Evolutionary conservation across 768 basidiomycete genomes (phyloP).

Genomic region (Kwoniella botswanensis): DNA sequence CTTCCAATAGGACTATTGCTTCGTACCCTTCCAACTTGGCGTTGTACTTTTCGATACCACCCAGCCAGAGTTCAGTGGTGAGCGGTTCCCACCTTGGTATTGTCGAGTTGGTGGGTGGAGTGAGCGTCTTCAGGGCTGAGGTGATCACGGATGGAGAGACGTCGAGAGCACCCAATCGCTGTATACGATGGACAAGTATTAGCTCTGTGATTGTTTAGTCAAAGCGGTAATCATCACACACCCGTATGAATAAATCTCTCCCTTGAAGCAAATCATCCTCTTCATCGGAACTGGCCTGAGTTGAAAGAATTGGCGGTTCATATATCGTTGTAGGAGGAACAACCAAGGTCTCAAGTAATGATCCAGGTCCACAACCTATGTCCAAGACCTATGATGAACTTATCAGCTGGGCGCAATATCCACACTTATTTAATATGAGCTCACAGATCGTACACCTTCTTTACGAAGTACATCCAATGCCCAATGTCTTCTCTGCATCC

Average conservation of each 20-base stretch:
- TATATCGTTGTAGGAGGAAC: constrained; percentile 48
- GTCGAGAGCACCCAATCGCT: constrained; percentile 57
- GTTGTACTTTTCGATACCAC: constrained; percentile 56
- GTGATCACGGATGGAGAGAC: constrained; percentile 47
- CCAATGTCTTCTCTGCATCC: constrained; percentile 56
- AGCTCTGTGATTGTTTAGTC: no score
- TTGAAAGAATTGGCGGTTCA: constrained; percentile 48
- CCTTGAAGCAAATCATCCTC: constrained; percentile 27
- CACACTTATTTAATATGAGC: constrained; percentile 17
- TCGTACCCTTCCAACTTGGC: constrained; percentile 53
- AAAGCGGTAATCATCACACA: constrained; percentile 27
- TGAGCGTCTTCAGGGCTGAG: constrained; percentile 40
- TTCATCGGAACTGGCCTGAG: constrained; percentile 29
- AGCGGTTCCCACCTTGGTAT: constrained; percentile 49
- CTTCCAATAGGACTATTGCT: constrained; percentile 55
- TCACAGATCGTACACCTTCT: constrained; percentile 50
- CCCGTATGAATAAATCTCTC: constrained; percentile 50
- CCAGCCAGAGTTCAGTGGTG: constrained; percentile 53
- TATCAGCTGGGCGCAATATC: background rate
- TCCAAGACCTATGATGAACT: constrained; percentile 49
- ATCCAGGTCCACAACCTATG: constrained; percentile 58
- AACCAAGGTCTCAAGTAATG: constrained; percentile 51
- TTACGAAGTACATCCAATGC: constrained; percentile 51
- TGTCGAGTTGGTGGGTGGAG: constrained; percentile 34
- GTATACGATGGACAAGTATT: background rate